These are phyloP conservation scores for Barnettozyma sucrosica DNA, from an alignment of 805 yeast genomes.

Conservation along the genomic window DNA sequence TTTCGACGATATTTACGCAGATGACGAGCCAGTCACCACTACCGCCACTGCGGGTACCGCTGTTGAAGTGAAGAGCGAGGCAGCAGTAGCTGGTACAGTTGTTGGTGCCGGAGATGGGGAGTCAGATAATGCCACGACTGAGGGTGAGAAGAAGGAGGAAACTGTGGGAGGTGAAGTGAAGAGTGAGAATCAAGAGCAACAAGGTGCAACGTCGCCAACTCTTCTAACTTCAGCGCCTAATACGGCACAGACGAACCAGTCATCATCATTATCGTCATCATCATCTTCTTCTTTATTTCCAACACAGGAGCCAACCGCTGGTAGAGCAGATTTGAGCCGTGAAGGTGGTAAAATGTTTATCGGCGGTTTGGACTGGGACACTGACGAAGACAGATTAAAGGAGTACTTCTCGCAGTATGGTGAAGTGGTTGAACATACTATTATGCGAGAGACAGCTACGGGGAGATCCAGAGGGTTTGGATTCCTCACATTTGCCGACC, in stretches of 20 bases:
- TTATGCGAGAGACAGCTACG: constrained; percentile 83
- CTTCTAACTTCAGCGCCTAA: constrained; percentile 4
- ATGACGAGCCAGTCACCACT: constrained; percentile 15
- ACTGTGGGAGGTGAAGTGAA: not conserved
- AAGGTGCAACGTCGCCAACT: constrained; percentile 2
- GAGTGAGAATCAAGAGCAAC: not conserved
- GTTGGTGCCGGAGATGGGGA: not conserved
- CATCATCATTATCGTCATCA: not conserved
- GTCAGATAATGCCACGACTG: not conserved
- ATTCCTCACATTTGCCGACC: constrained; percentile 76
- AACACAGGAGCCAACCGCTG: constrained; percentile 6
- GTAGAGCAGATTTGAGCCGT: constrained; percentile 47
- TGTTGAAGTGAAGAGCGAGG: constrained; percentile 14
- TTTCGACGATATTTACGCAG: constrained; percentile 81
- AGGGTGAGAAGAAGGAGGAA: not conserved
- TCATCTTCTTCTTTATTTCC: not conserved
- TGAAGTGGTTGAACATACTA: constrained; percentile 78
- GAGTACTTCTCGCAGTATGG: constrained; percentile 86
- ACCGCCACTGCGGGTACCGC: constrained; percentile 17
- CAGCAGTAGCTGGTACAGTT: constrained; percentile 12
- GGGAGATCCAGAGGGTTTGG: constrained; percentile 96
- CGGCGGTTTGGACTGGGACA: constrained; percentile 98
- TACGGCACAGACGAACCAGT: not conserved
- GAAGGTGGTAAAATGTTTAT: constrained; percentile 90
- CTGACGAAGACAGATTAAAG: constrained; percentile 80